A percentile compares a stretch with the other conserved stretches of the same genome.
Conservation (phyloP, 306 rosid genomes). For the Neltuma alba region DNA sequence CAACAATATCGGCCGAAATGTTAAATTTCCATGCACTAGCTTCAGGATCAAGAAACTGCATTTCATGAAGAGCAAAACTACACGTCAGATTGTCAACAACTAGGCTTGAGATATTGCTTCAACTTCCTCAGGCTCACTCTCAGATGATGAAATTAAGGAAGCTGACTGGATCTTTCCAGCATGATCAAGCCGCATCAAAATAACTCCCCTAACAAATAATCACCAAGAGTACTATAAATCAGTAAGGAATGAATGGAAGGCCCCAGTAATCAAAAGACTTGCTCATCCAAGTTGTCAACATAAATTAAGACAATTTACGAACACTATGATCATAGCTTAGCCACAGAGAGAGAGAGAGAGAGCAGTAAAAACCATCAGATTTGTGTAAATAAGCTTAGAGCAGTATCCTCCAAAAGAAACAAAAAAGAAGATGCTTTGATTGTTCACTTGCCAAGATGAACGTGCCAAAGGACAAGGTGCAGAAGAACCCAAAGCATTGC, state of each 20-base stretch:
- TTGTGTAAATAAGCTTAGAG: not conserved
- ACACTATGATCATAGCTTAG: not conserved
- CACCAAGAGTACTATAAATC: not conserved
- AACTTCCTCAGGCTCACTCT: constrained; percentile 57
- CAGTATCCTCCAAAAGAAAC: not conserved
- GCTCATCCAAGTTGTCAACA: not conserved
- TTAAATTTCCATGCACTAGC: constrained; percentile 16
- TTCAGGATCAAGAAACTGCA: constrained; percentile 32
- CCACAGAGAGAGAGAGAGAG: not conserved
- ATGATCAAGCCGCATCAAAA: constrained; percentile 87
- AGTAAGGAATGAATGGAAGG: constrained; percentile 8
- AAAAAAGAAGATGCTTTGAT: not conserved
- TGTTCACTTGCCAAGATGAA: not conserved
- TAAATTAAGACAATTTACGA: not conserved
- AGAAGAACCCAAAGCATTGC: too few species aligned
- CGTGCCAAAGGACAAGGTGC: not conserved
- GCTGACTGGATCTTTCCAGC: constrained; percentile 97
- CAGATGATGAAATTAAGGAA: constrained; percentile 78
- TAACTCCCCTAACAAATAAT: constrained; percentile 72
- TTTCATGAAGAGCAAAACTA: constrained; percentile 21
- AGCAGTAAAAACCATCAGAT: not conserved
- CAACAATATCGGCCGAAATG: not conserved
- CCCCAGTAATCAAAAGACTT: not conserved
- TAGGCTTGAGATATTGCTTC: constrained; percentile 48
- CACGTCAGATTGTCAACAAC: constrained; percentile 22